Base-by-base conservation (phyloP, 2,329 filamentous ascomycete genomes). In the Diaporthe ilicicola region DNA sequence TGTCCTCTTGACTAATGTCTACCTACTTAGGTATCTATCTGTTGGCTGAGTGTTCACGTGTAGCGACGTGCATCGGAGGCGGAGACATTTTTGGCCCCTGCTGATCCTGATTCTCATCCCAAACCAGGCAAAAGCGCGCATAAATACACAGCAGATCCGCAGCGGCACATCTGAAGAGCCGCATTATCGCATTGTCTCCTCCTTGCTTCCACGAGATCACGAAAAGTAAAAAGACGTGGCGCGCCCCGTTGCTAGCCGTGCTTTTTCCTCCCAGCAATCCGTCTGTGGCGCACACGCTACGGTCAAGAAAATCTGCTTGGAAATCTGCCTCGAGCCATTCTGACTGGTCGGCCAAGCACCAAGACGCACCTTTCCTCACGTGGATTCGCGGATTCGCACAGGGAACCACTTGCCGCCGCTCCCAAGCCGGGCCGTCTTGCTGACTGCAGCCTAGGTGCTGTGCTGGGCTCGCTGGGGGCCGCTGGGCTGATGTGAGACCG, bases 401-500 rank as follows among this genome's bases (percentile, higher is more conserved):
- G 59, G 59, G 42, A 34, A 62, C 59, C 59, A 62, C 42, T 62
- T 19, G 59, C 22, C 27, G 29, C 34, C 27, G 59, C 19, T 29
- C 42, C 59, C 42, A 34, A 48, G 27, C 42, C 39, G 42, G 59
- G 59, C 59, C 59, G 22, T 34, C 59, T 37, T 62, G 59, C 59
- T 62, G 59, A 62, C 59, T 62, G 59, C 59, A 62, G 59, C 59
- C 59, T 62, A 62, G 59, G 59, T 62, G 27, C 42, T 62, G n/a
- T 2, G n/a, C 59, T 62, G 59, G 27, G 27, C 59, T 62, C 29
- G 17, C 42, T 22, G 39, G 55, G 55, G 22, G 37, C 55, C 32
- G 53, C 53, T 48, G 59, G 19, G 42, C 59, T 62, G 59, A 62
- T 48, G 59, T 62, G 59, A 62, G 59, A 62, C 42, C 59, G n/a